Percentiles rank a stretch among this genome's conserved stretches.
Conservation (phyloP, 2,329 filamentous ascomycete genomes). For the Diaporthe amygdali region DNA sequence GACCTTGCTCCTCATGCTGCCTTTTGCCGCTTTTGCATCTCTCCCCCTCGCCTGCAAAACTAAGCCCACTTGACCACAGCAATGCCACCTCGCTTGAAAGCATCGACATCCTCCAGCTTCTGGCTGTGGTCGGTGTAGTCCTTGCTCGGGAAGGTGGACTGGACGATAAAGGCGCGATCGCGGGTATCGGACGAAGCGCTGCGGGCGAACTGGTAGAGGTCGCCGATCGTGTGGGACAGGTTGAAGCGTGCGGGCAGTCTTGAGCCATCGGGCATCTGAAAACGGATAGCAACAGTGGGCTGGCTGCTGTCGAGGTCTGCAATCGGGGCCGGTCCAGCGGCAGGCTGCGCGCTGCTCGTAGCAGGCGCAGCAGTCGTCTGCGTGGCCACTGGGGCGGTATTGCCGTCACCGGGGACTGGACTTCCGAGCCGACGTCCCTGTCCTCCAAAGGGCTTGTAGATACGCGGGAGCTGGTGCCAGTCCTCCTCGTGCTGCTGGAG, state of each 20-base stretch:
- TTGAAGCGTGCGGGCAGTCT: slow-evolving; percentile 83
- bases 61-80: slow-evolving; percentile 67
- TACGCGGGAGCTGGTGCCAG: slow-evolving; percentile 74
- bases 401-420: slow-evolving; percentile 68
- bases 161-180: slow-evolving; percentile 72
- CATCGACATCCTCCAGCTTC: slow-evolving; percentile 63
- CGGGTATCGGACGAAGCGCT: slow-evolving; percentile 64
- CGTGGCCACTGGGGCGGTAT: slow-evolving; percentile 39
- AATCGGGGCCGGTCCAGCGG: slow-evolving; percentile 35
- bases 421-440: slow-evolving; percentile 77
- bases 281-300: slow-evolving; percentile 73
- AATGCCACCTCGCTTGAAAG: slow-evolving; percentile 70
- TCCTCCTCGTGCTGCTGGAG: slow-evolving; percentile 77
- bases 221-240: slow-evolving; percentile 75
- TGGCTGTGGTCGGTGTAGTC: slow-evolving; percentile 73
- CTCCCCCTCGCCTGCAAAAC: background rate
- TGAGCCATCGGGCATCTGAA: slow-evolving; percentile 80
- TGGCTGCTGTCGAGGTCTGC: slow-evolving; percentile 65
- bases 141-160: slow-evolving; percentile 84
- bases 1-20: background rate
- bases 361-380: slow-evolving; percentile 32
- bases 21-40: background rate
- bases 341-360: slow-evolving; percentile 22
- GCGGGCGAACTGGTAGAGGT: slow-evolving; percentile 77
- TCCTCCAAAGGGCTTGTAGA: slow-evolving; percentile 78